These are phyloP conservation scores for Crepidotus variabilis DNA, from an alignment of 768 basidiomycete species.

Conservation along the genomic window DNA sequence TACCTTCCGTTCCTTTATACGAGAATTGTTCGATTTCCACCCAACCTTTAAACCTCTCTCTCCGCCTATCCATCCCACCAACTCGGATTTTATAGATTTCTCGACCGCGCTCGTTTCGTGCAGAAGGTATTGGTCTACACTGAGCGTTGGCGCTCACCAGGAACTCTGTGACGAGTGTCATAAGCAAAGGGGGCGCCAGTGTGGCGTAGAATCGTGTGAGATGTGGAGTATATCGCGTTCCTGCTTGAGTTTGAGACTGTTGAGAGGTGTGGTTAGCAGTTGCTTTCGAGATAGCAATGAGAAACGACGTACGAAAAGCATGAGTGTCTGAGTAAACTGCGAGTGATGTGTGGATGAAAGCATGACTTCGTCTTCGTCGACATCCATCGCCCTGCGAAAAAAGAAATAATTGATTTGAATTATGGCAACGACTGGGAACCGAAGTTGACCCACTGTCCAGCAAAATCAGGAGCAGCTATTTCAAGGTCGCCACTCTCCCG, in stretches of 20 bases:
- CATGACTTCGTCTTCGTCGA: slow-evolving; percentile 62
- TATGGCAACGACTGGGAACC: background rate
- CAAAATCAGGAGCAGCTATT: slow-evolving; percentile 57
- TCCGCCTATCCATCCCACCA: slow-evolving; percentile 67
- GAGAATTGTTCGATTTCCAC: slow-evolving; percentile 64
- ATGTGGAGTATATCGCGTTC: slow-evolving; percentile 66
- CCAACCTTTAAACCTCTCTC: slow-evolving; percentile 69
- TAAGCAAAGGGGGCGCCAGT: slow-evolving; percentile 47
- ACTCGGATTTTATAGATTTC: slow-evolving; percentile 44
- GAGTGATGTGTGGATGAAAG: slow-evolving; percentile 49
- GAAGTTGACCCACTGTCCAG: slow-evolving; percentile 23
- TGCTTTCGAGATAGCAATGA: background rate
- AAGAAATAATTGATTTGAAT: background rate
- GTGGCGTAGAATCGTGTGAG: slow-evolving; percentile 80
- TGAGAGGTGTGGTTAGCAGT: background rate
- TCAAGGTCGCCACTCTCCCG: slow-evolving; percentile 71
- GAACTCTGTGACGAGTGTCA: slow-evolving; percentile 50
- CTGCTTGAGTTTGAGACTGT: slow-evolving; percentile 81
- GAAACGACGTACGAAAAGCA: slow-evolving; percentile 69
- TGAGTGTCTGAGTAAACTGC: slow-evolving; percentile 77
- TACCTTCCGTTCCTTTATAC: slow-evolving; percentile 44
- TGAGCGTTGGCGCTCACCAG: slow-evolving; percentile 47
- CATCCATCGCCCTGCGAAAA: slow-evolving; percentile 36
- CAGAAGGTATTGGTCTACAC: slow-evolving; percentile 30
- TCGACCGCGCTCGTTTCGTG: slow-evolving; percentile 11